phyloP scores from a whole-genome alignment of 306 rosid species.

The Lotus japonicus region DNA sequence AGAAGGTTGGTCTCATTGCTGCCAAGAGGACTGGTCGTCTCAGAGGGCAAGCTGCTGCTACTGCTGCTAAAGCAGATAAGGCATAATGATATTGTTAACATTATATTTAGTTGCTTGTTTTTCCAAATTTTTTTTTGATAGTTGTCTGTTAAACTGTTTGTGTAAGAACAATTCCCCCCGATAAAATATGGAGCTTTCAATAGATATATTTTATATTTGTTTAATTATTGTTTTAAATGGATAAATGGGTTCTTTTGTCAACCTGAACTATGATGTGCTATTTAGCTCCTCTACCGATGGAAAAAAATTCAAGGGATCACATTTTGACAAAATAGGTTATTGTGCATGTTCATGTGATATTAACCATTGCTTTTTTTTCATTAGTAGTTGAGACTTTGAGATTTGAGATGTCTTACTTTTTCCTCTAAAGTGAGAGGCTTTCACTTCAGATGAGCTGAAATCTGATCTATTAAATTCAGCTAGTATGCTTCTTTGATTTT shows the following conservation, averaged over 20 bases:
- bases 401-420: too few species aligned
- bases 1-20: constrained; percentile 44
- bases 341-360: too few species aligned
- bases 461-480: too few species aligned
- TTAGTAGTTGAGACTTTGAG: too few species aligned
- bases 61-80: constrained; percentile 30
- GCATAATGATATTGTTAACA: not conserved
- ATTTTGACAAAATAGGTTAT: too few species aligned
- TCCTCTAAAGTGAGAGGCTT: too few species aligned
- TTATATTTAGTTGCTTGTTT: not conserved
- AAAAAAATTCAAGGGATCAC: too few species aligned
- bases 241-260: not conserved
- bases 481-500: too few species aligned
- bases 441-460: too few species aligned
- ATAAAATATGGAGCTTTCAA: not conserved
- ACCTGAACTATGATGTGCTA: not conserved
- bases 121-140: not conserved
- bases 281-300: not conserved
- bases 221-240: not conserved
- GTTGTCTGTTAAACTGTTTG: not conserved
- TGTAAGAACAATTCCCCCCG: not conserved
- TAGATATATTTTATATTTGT: not conserved
- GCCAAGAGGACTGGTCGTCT: constrained; percentile 43
- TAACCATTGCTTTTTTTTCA: too few species aligned
- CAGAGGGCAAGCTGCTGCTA: constrained; percentile 39